A percentile compares a stretch with the other conserved stretches of the same genome.
These are phyloP conservation scores for Hibiscus syriacus DNA, from an alignment of 345 rosid species.

Conservation along the genomic window DNA sequence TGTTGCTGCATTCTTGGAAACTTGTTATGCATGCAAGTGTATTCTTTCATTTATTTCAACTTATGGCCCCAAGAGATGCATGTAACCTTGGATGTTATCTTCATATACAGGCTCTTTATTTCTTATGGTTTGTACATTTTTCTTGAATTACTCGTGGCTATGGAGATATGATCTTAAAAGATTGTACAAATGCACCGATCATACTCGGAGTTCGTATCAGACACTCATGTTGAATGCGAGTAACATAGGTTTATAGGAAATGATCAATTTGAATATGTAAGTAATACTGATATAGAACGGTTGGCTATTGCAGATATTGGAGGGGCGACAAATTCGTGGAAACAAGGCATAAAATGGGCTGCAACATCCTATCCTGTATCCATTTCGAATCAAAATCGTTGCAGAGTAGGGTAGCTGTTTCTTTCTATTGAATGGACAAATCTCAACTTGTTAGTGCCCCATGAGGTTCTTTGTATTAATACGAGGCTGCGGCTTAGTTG, in stretches of 20 bases:
- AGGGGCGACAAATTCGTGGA: slow-evolving; percentile 80
- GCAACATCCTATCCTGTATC: not conserved
- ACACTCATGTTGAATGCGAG: not conserved
- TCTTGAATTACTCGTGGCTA: not conserved
- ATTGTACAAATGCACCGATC: not conserved
- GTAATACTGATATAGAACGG: not conserved
- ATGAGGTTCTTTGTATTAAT: not conserved
- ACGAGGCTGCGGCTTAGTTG: not conserved
- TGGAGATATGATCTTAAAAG: not conserved
- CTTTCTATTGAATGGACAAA: not conserved
- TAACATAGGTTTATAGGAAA: not conserved
- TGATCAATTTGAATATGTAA: not conserved
- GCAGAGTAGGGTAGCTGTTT: not conserved
- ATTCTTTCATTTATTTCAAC: not conserved
- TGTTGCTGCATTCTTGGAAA: not conserved
- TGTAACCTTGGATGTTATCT: not conserved
- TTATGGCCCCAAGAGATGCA: not conserved
- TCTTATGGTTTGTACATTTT: not conserved
- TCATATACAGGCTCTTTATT: not conserved
- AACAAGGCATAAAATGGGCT: slow-evolving; percentile 53
- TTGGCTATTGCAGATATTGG: slow-evolving; percentile 47
- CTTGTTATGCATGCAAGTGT: not conserved
- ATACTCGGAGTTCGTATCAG: not conserved
- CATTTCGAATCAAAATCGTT: not conserved
- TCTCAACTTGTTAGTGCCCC: not conserved